These are phyloP conservation scores for Aureobasidium pullulans DNA, from an alignment of 2,329 filamentous ascomycete genomes.

Conservation along the genomic window DNA sequence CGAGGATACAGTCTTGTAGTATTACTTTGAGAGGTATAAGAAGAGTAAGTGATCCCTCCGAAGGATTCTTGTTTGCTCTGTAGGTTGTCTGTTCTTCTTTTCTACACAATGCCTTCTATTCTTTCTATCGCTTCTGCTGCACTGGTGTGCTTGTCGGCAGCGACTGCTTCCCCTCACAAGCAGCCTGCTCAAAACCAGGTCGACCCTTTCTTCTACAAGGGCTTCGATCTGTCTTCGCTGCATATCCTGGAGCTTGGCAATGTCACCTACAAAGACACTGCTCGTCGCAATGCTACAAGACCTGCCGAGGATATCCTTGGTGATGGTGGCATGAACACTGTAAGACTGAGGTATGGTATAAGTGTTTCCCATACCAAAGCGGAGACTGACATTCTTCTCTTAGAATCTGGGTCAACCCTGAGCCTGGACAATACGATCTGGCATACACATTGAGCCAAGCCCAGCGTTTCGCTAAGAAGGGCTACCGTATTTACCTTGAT, in stretches of 20 bases:
- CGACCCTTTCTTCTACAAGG: conserved; percentile 14
- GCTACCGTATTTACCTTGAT: conserved; percentile 32
- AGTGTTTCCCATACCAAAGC: not conserved
- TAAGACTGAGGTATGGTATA: conserved; percentile 20
- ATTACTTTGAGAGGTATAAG: not conserved
- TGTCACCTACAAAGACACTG: conserved; percentile 4
- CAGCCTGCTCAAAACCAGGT: not conserved
- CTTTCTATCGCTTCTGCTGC: not conserved
- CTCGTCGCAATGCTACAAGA: not conserved
- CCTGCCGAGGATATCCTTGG: conserved; percentile 27
- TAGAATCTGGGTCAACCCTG: conserved; percentile 24
- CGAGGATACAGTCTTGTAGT: not conserved
- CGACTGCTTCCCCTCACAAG: not conserved
- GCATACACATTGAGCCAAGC: conserved; percentile 29
- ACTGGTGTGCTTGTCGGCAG: not conserved
- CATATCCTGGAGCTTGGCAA: conserved; percentile 13
- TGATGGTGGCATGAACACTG: conserved; percentile 24
- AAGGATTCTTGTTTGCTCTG: not conserved
- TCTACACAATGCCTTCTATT: not conserved
- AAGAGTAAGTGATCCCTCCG: not conserved
- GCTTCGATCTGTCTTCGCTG: conserved; percentile 14
- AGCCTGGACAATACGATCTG: conserved; percentile 25
- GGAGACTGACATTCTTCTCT: not conserved
- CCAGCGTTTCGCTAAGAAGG: conserved; percentile 28
- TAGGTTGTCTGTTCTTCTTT: not conserved